phyloP scores from a whole-genome alignment of 2,329 filamentous ascomycete genomes.

The Hymenotorrendiella dingleyae region DNA sequence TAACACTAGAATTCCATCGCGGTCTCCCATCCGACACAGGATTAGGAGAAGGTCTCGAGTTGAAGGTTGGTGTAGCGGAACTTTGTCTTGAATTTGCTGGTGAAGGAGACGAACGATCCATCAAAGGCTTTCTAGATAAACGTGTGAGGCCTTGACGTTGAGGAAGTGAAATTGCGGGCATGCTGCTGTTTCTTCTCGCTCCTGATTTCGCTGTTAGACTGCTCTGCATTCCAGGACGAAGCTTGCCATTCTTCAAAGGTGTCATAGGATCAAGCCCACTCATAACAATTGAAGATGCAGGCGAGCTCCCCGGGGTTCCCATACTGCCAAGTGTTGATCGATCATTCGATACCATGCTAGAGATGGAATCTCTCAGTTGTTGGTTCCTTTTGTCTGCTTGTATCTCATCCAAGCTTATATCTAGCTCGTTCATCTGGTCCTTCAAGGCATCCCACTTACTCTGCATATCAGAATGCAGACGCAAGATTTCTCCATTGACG shows the following conservation, averaged over 20 bases:
- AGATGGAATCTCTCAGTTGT: slow-evolving; percentile 85
- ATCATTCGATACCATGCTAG: slow-evolving; percentile 62
- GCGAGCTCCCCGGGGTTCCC: slow-evolving; percentile 51
- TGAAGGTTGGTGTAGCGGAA: slow-evolving; percentile 45
- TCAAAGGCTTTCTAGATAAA: slow-evolving; percentile 37
- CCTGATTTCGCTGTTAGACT: slow-evolving; percentile 39
- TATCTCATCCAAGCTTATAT: slow-evolving; percentile 68
- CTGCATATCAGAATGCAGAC: slow-evolving; percentile 79
- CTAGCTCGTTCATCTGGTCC: slow-evolving; percentile 70
- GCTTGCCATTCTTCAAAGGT: slow-evolving; percentile 29
- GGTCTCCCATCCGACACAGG: slow-evolving; percentile 52
- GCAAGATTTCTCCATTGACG: slow-evolving; percentile 90
- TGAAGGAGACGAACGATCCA: slow-evolving; percentile 34
- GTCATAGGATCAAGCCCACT: slow-evolving; percentile 38
- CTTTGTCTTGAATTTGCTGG: slow-evolving; percentile 32
- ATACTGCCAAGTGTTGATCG: slow-evolving; percentile 43
- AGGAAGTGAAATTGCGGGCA: slow-evolving; percentile 35
- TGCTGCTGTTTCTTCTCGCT: slow-evolving; percentile 39
- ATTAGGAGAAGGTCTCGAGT: slow-evolving; percentile 38
- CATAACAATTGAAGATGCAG: slow-evolving; percentile 59
- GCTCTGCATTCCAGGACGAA: slow-evolving; percentile 18
- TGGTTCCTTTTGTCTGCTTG: slow-evolving; percentile 57
- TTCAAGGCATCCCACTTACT: slow-evolving; percentile 75
- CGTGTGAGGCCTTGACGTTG: slow-evolving; percentile 29
- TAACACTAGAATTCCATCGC: slow-evolving; percentile 66